These are phyloP conservation scores for Gymnopilus dilepis DNA, from an alignment of 768 basidiomycete species.

Conservation along the genomic window DNA sequence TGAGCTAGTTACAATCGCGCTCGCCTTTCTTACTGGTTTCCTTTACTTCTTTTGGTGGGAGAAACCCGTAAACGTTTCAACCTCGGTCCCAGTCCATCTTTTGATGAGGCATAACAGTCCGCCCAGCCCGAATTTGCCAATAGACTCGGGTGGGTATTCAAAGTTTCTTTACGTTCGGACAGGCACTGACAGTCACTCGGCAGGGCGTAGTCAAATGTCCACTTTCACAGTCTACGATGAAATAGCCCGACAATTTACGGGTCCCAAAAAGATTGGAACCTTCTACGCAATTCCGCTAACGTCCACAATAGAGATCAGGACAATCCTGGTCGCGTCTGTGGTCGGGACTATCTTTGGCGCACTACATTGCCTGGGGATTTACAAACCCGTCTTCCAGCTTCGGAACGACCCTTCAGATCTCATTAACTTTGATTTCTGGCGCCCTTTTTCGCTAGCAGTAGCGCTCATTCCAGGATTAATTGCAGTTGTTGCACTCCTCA, in stretches of 20 bases:
- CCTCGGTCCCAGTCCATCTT: constrained; percentile 3
- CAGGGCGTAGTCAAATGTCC: constrained; percentile 1
- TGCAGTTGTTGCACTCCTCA: neutral
- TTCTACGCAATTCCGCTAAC: neutral
- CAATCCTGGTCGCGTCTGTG: neutral
- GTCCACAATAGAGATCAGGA: constrained; percentile 1
- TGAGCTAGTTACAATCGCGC: constrained; percentile 38
- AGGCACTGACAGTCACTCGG: neutral
- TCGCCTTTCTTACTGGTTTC: constrained; percentile 31
- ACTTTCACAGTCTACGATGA: neutral
- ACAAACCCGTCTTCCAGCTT: neutral
- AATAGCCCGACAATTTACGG: neutral
- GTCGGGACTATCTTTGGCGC: constrained; percentile 10
- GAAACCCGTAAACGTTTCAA: constrained; percentile 38
- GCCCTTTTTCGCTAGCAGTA: neutral
- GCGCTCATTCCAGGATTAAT: constrained; percentile 3
- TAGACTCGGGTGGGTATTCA: neutral
- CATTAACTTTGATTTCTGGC: constrained; percentile 2
- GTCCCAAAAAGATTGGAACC: neutral
- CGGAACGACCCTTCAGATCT: neutral
- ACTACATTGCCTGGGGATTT: constrained; percentile 2
- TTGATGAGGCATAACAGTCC: neutral
- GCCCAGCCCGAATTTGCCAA: neutral
- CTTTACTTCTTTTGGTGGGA: constrained; percentile 40
- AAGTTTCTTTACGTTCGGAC: neutral